A percentile compares a stretch with the other conserved stretches of the same genome.
Evolutionary conservation across 2,329 filamentous ascomycete species (phyloP).

Genomic region (Aspergillus amoenus): DNA sequence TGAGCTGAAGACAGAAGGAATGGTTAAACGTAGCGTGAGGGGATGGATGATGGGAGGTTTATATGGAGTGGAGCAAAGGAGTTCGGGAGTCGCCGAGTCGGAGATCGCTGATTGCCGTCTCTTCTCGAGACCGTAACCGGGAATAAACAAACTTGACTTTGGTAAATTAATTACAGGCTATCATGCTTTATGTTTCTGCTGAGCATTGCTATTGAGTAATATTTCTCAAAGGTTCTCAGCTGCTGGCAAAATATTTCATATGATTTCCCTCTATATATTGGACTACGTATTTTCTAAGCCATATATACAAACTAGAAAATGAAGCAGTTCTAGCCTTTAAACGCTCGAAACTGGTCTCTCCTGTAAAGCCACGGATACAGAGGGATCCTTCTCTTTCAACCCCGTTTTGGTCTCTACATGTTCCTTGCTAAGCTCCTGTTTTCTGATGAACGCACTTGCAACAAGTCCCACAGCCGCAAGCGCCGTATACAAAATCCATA

Average conservation of each 20-base stretch:
- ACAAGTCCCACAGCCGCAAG: slow-evolving; percentile 26
- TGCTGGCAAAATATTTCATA: no score
- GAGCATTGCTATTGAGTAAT: neutral
- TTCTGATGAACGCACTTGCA: slow-evolving; percentile 32
- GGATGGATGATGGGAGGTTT: neutral
- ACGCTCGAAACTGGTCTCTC: neutral
- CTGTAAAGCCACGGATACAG: neutral
- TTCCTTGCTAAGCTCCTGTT: slow-evolving; percentile 19
- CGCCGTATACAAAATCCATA: slow-evolving; percentile 45
- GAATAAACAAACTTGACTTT: neutral
- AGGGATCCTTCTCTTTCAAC: slow-evolving; percentile 16
- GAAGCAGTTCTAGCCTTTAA: neutral
- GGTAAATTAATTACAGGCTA: neutral
- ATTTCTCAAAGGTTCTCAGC: no score
- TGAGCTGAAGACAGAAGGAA: neutral
- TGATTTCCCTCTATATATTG: no score
- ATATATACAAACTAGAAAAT: neutral
- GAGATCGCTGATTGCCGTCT: neutral
- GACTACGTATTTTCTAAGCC: neutral
- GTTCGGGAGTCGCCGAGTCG: slow-evolving; percentile 4
- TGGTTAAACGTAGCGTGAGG: neutral
- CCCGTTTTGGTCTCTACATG: slow-evolving; percentile 24
- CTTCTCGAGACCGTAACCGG: no score
- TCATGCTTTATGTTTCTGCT: neutral
- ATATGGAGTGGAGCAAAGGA: slow-evolving; percentile 1